Base-by-base conservation (phyloP, 129 eudicot species). In the Flaveria bidentis region DNA sequence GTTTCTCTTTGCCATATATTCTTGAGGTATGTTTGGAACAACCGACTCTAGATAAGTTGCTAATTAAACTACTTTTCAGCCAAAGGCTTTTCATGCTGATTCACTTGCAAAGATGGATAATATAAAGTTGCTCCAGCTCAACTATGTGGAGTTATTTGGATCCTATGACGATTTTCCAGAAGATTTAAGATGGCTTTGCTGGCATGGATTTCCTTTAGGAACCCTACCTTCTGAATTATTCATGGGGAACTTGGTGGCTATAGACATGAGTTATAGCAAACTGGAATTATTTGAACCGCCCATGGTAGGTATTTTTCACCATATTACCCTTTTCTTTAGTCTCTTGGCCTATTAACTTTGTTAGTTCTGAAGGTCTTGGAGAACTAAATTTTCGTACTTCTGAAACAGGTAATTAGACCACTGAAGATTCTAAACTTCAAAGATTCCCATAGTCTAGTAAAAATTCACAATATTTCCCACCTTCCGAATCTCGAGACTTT, bases 131-230 rank as follows among this genome's bases (percentile, higher is more conserved):
- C 80, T 81, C 10, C 70, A 74, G 36, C 76, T 75, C 45, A 81
- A 68, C 36, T 67, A 57, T 11, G 69, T 81, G 13, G 66, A 50
- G 65, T 14, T 81, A 39, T n/a, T 14, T 16, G 84, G 84, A 5
- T 56, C 76, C 50, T 75, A 56, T 45, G 74, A 42, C 2, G 64
- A 69, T 15, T 74, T 70, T 58, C 69, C 84, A 46, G 74, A 70
- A 81, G 63, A 75, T 23, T 50, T 81, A 36, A 81, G 71, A 81
- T 81, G 81, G 81, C 56, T 76, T 50, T 81, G 69, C 52, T 81
- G 85, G 81, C 58, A 45, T 49, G 85, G 85, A 17, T 81, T 81
- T 30, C 73, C 49, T 50, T 51, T 51, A 30, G 0, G 49, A 50
- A 50, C 53, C 77, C 22, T 72, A 62, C 83, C 85, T 4, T 53